Base-by-base conservation (phyloP, 2,329 filamentous ascomycete species). In the Cladosporium halotolerans region DNA sequence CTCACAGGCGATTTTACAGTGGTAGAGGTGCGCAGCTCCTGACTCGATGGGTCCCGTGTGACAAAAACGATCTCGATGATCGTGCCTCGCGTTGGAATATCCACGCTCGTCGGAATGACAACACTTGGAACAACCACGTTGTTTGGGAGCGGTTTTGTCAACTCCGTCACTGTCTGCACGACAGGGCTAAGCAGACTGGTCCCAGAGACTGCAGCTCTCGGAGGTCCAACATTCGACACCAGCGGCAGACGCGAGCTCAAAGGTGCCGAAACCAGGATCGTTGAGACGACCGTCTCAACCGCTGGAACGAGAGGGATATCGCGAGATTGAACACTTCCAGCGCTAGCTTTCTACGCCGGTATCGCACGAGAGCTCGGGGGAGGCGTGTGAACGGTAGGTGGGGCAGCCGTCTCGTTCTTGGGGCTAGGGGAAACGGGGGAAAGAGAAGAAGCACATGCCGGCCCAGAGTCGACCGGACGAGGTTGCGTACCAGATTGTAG, bases 401-500 rank as follows among this genome's bases (percentile, higher is more conserved):
- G 51, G n/a, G 43, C 51, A 41, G 43, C 51, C 11, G 48, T 51
- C 1, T 18, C 7, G 1, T 36, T 39, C 19, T 18, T 7, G 5
- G 40, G 48, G 31, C 13, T 8, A 33, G 38, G 31, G 18, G 38
- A 28, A 31, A 36, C 28, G 34, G 38, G 45, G 39, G 45, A 41
- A 13, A 38, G 31, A 28, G 44, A 16, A 48, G 45, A 39, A 28
- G 33, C 7, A 46, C 33, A 33, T 34, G 28, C 39, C 43, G 39
- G 16, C 14, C 43, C 43, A 52, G 50, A 19, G 45, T 28, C 19
- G 36, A 28, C 51, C 32, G 40, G 31, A 42, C 38, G 39, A 10
- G 52, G 32, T n/a, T 49, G 42, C 45, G 56, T 57, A 50, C 60
- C 54, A 3, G 23, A 28, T 39, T 57, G 55, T 14, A 62, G 48